These are phyloP conservation scores for Chaetothyriales sp. DNA, from an alignment of 2,329 filamentous ascomycete genomes.

Conservation along the genomic window DNA sequence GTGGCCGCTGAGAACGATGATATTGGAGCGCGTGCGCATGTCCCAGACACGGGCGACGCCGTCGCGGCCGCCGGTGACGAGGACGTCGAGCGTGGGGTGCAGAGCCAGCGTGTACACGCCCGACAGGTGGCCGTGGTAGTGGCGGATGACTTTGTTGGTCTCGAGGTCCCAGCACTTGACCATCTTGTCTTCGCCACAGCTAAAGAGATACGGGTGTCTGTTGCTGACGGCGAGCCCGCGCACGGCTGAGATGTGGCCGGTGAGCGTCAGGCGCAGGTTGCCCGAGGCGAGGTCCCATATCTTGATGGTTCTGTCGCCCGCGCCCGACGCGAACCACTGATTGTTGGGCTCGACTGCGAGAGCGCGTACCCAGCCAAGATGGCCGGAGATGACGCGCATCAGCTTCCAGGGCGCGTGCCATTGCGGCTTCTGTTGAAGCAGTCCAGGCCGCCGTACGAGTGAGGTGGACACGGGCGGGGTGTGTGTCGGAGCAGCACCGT, in stretches of 20 bases:
- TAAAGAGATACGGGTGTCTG: slow-evolving; percentile 91
- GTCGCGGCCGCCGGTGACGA: slow-evolving; percentile 88
- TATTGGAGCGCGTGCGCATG: slow-evolving; percentile 90
- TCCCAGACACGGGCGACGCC: slow-evolving; percentile 95
- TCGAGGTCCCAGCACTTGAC: slow-evolving; percentile 99
- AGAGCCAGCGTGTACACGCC: slow-evolving; percentile 86
- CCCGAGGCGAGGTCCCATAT: slow-evolving; percentile 94
- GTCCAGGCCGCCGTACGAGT: slow-evolving; percentile 49
- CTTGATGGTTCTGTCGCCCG: slow-evolving; percentile 93
- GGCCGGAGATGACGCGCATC: slow-evolving; percentile 92
- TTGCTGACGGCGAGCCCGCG: slow-evolving; percentile 84
- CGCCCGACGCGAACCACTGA: slow-evolving; percentile 92
- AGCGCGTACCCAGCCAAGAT: slow-evolving; percentile 84
- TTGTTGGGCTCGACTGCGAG: slow-evolving; percentile 91
- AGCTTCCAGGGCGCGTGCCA: slow-evolving; percentile 99
- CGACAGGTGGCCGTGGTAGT: slow-evolving; percentile 93
- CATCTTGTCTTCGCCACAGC: slow-evolving; percentile 98
- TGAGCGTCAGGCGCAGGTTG: slow-evolving; percentile 69
- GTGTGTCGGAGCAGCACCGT: slow-evolving; percentile 25
- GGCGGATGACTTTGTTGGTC: slow-evolving; percentile 97
- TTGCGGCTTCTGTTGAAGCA: slow-evolving; percentile 62
- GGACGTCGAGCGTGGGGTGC: slow-evolving; percentile 88
- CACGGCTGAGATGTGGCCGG: slow-evolving; percentile 87
- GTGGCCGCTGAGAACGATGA: slow-evolving; percentile 85
- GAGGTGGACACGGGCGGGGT: slow-evolving; percentile 37